Evolutionary conservation across 129 eudicot genomes (phyloP), one percentile per base, ranked within the genome.

Genomic region (Pulicaria dysenterica): DNA sequence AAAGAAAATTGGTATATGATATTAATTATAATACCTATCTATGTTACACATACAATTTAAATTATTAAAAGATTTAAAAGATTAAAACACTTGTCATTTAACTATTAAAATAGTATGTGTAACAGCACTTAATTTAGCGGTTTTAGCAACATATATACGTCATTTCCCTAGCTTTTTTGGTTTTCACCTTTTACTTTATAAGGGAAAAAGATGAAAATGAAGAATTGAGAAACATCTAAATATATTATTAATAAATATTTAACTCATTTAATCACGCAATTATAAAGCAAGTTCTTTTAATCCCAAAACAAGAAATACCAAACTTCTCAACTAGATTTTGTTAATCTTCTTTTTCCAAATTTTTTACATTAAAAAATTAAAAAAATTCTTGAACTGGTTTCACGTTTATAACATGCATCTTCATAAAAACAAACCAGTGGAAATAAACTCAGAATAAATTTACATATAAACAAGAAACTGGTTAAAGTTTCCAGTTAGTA

Each of bases 161-260:
- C 14, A 54, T 3, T 7, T 16, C 5, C 8, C 40, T 34, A 16
- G 50, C 51, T 69, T 36, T 46, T 59, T 46, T 60, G 39, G 40
- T 37, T 41, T 13, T 19, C 13, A 16, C 41, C n/a, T 36, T 45
- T 34, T 47, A 37, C 67, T 47, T 36, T 59, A 10, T 10, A 7
- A 39, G 12, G 40, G 44, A 24, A 37, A 37, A 45, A 73, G 9
- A 70, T 10, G 9, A 70, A 47, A 36, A 59, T 67, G 73, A 67
- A 66, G 58, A 66, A 40, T 3, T 37, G n/a, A 69, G 65, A 71
- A 74, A 74, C 78, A 50, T 58, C 13, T 14, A 38, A 24, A 24
- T 24, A 24, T 24, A 24, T 24, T 24, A 24, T 24, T 24, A 24
- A 24, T 24, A 24, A 0, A 24, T 24, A 24, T 24, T n/a, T 37